Evolutionary conservation across 306 rosid species (phyloP).

Genomic region (Cicer bijugum): DNA sequence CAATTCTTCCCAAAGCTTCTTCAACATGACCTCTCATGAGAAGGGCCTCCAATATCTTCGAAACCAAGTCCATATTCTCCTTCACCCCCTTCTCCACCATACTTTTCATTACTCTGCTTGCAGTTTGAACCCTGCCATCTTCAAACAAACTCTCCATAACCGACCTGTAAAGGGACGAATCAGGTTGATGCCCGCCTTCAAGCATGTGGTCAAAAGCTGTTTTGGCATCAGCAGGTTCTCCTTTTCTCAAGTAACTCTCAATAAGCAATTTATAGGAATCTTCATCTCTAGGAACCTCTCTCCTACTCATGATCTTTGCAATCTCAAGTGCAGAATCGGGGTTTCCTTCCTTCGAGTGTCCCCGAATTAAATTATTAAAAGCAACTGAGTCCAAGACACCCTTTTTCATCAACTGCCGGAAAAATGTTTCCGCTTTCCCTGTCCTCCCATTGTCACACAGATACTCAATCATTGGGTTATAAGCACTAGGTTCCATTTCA

Average conservation of each 20-base stretch:
- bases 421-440: constrained; percentile 72
- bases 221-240: constrained; percentile 92
- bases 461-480: constrained; percentile 73
- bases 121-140: constrained; percentile 90
- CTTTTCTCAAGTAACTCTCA: constrained; percentile 78
- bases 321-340: constrained; percentile 86
- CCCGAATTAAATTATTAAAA: constrained; percentile 74
- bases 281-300: constrained; percentile 72
- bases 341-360: constrained; percentile 89
- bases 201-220: constrained; percentile 84
- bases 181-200: constrained; percentile 79
- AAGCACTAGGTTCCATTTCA: constrained; percentile 78
- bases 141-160: constrained; percentile 79
- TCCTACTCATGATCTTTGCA: constrained; percentile 81
- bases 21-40: constrained; percentile 88
- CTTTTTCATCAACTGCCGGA: constrained; percentile 84
- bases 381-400: constrained; percentile 77
- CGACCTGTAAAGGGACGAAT: constrained; percentile 66
- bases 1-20: constrained; percentile 85
- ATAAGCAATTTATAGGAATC: constrained; percentile 74
- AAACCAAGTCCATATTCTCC: constrained; percentile 84
- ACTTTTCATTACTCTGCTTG: constrained; percentile 87
- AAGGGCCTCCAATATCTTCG: constrained; percentile 84
- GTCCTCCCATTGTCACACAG: constrained; percentile 76
- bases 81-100: constrained; percentile 90